Evolutionary conservation across 2,329 filamentous ascomycete genomes (phyloP), one percentile per base, ranked within the genome.

Genomic region (Stachybotrys echinatus): DNA sequence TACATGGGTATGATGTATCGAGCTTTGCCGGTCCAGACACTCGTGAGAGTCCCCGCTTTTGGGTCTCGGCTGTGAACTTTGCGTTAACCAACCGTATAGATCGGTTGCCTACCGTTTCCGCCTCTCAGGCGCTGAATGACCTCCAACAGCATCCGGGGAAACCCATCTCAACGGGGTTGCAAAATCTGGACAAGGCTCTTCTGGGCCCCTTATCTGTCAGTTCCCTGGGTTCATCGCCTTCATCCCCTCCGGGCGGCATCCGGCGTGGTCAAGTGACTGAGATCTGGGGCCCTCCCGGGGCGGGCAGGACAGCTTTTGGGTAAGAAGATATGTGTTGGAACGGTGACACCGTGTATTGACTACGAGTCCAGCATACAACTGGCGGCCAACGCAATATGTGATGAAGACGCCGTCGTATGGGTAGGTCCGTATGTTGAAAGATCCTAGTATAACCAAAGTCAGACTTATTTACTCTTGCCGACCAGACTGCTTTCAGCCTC

Each of bases 271-370:
- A 90, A 65, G 77, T 96, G 40, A 88, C 88, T 4, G 92, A 97
- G 67, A 72, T 96, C 46, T 95, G 89, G 80, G 92, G 92, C 1
- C 90, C 92, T 12, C 87, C 89, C 8, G 92, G 91, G 2, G 81
- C 81, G 22, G 92, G 92, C 23, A 96, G 95, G 74, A 95, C 90
- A 4, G 77, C 86, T 12, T 73, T 96, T 58, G 88, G 85, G 88
- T 92, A 75, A 70, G 81, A 44, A 44, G 22, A 40, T 17, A 44
- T 17, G 45, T 51, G 10, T 10, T 34, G 10, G 14, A 34, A 14
- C 27, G 14, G 27, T 10, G 27, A 34, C 27, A 34, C 34, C 42
- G 27, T 38, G 45, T 50, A 23, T 54, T 60, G 39, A 61, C 45
- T 18, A 40, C n/a, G 19, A 45, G n/a, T 46, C 48, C 63, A 92